These are phyloP conservation scores for Aspergillus carlsbadensis DNA, from an alignment of 495 filamentous ascomycete species.

Conservation along the genomic window DNA sequence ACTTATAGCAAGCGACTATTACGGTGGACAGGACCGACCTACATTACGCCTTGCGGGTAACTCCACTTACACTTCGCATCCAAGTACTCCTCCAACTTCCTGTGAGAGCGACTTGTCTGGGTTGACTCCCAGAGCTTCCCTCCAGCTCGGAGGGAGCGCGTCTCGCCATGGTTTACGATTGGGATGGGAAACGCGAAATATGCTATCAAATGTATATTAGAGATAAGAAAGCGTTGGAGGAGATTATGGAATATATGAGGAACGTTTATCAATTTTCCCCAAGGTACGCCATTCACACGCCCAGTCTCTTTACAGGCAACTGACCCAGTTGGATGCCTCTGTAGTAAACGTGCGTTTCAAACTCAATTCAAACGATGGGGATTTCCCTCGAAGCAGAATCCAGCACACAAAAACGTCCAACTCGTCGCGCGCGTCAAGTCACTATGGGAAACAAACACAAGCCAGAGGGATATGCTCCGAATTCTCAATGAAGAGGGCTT, in stretches of 20 bases:
- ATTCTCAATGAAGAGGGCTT: constrained; percentile 69
- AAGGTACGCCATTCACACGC: constrained; percentile 48
- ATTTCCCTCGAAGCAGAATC: constrained; percentile 72
- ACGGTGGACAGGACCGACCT: constrained; percentile 45
- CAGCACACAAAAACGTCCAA: constrained; percentile 61
- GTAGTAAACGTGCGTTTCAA: constrained; percentile 71
- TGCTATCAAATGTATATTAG: constrained; percentile 73
- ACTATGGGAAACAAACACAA: constrained; percentile 73
- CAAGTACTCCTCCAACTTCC: neutral
- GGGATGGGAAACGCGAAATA: constrained; percentile 67
- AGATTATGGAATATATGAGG: constrained; percentile 64
- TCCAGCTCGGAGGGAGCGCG: constrained; percentile 30
- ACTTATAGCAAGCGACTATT: constrained; percentile 16
- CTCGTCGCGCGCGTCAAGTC: constrained; percentile 67
- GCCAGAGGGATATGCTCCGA: constrained; percentile 70
- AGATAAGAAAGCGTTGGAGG: constrained; percentile 66
- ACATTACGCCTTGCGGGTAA: constrained; percentile 29
- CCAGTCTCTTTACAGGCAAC: neutral
- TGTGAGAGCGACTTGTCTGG: neutral
- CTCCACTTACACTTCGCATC: constrained; percentile 1
- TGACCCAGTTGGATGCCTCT: neutral
- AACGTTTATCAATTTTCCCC: constrained; percentile 61
- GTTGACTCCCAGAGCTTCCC: constrained; percentile 26
- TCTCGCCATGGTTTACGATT: constrained; percentile 67
- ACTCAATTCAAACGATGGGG: constrained; percentile 74